Percentiles rank a stretch among this genome's conserved stretches.
Conservation (phyloP, 1,284 basidiomycete species). For the Irpex lacteus region DNA sequence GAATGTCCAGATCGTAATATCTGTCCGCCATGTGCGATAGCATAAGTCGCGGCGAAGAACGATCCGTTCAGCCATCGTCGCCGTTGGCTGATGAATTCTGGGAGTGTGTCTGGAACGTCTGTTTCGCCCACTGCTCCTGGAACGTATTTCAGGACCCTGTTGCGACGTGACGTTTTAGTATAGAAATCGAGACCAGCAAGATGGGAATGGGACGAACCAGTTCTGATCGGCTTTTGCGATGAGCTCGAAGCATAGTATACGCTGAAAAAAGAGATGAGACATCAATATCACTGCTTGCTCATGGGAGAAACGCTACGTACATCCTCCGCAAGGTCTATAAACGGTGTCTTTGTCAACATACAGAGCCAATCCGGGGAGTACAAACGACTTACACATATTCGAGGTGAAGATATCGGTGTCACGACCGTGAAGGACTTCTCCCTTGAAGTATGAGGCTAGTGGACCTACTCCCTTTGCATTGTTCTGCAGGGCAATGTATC, state of each 20-base stretch:
- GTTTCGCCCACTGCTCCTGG: constrained; percentile 95
- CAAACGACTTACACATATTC: constrained; percentile 72
- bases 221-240: constrained; percentile 87
- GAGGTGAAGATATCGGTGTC: constrained; percentile 96
- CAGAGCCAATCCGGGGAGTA: background rate
- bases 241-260: constrained; percentile 96
- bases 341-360: constrained; percentile 3
- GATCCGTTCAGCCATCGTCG: constrained; percentile 92
- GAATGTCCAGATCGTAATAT: constrained; percentile 87
- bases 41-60: constrained; percentile 91
- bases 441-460: constrained; percentile 94
- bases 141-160: constrained; percentile 92
- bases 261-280: constrained; percentile 42
- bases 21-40: constrained; percentile 82
- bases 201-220: constrained; percentile 51
- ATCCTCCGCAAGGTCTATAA: constrained; percentile 79
- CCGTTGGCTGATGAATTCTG: constrained; percentile 95
- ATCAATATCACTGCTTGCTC: background rate
- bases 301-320: constrained; percentile 39
- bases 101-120: constrained; percentile 90
- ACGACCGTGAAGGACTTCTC: constrained; percentile 86
- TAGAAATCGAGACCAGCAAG: background rate
- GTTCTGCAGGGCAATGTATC: constrained; percentile 89
- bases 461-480: constrained; percentile 85
- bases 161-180: background rate